Conservation (phyloP, 2,329 filamentous ascomycete genomes). For the Lasiodiplodia sp. region DNA sequence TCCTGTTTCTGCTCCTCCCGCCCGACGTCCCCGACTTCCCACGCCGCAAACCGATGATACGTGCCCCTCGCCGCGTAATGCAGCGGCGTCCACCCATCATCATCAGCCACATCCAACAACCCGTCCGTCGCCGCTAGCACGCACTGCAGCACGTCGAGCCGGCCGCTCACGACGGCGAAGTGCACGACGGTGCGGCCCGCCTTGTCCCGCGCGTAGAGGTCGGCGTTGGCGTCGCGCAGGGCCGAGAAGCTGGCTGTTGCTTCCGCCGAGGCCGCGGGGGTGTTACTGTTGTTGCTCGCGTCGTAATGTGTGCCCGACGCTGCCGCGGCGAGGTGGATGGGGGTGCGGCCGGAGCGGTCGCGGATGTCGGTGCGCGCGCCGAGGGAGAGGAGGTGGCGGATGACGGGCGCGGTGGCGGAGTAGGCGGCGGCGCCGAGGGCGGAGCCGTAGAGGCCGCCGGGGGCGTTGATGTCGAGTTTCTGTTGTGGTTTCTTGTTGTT, state of each 20-base stretch:
- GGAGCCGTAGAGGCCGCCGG: neutral
- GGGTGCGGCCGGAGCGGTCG: neutral
- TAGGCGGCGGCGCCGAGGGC: neutral
- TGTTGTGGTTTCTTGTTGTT: too few species aligned
- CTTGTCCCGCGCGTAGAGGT: neutral
- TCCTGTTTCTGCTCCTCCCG: neutral
- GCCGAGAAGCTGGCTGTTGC: neutral
- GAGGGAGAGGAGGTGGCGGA: neutral
- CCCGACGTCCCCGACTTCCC: neutral
- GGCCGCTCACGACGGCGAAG: neutral
- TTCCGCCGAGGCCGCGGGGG: too few species aligned
- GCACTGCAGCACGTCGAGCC: neutral
- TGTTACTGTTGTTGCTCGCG: too few species aligned
- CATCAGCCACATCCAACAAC: neutral
- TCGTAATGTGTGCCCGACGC: too few species aligned
- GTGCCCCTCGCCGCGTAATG: constrained; percentile 1
- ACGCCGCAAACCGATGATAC: neutral
- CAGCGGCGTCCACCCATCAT: constrained; percentile 6
- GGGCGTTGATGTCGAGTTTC: neutral
- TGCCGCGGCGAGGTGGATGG: neutral
- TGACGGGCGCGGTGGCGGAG: neutral
- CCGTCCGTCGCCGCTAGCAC: constrained; percentile 10
- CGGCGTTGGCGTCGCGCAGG: neutral
- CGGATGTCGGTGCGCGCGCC: neutral
- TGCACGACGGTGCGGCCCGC: neutral